These are phyloP conservation scores for Aquilaria sinensis DNA, from an alignment of 345 rosid species.

Conservation along the genomic window DNA sequence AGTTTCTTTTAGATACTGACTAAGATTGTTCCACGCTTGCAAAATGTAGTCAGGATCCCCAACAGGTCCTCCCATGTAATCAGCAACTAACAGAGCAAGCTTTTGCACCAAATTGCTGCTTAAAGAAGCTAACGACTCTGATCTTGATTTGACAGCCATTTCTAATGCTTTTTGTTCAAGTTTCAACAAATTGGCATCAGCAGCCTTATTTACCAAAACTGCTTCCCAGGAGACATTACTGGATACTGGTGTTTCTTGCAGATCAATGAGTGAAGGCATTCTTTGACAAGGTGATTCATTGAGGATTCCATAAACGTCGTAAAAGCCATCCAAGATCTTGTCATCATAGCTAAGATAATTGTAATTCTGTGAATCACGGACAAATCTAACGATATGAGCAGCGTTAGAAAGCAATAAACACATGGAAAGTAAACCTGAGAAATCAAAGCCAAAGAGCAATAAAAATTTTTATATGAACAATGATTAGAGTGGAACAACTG, in stretches of 20 bases:
- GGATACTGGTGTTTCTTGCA: conserved; percentile 67
- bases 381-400: conserved; percentile 53
- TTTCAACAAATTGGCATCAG: conserved; percentile 66
- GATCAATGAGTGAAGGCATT: conserved; percentile 86
- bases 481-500: too few relatives aligned
- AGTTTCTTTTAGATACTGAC: conserved; percentile 67
- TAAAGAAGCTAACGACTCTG: conserved; percentile 34
- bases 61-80: conserved; percentile 93
- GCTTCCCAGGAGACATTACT: conserved; percentile 75
- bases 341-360: conserved; percentile 92
- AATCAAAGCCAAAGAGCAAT: conserved; percentile 2
- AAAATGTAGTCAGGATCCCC: conserved; percentile 63
- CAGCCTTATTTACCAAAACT: conserved; percentile 72
- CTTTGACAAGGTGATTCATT: conserved; percentile 45
- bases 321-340: conserved; percentile 95
- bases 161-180: conserved; percentile 76
- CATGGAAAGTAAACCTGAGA: conserved; percentile 16
- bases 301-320: conserved; percentile 70
- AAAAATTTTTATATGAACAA: not conserved
- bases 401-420: conserved; percentile 42
- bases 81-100: conserved; percentile 78
- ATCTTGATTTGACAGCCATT: conserved; percentile 54
- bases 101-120: conserved; percentile 46
- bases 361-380: conserved; percentile 74
- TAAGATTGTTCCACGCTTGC: conserved; percentile 72